phyloP scores from a whole-genome alignment of 2,329 filamentous ascomycete genomes.

The Scortechinia acanthostroma region DNA sequence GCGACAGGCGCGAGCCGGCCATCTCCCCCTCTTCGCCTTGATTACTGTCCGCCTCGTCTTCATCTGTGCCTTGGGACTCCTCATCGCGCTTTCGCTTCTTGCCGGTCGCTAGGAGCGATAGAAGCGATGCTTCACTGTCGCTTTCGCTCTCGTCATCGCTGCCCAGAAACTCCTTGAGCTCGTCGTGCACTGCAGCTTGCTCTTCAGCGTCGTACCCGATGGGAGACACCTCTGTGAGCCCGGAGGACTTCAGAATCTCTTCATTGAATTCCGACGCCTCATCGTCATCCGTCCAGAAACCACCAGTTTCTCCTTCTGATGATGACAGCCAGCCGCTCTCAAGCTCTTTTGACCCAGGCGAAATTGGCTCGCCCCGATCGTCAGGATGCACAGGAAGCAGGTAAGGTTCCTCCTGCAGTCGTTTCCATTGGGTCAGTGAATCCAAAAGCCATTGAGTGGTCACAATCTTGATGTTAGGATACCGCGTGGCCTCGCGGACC shows the following conservation, averaged over 20 bases:
- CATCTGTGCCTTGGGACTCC: conserved; percentile 4
- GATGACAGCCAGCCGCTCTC: conserved; percentile 12
- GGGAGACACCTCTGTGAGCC: background rate
- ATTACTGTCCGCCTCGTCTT: conserved; percentile 3
- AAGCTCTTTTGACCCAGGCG: conserved; percentile 18
- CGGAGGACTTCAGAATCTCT: conserved; percentile 8
- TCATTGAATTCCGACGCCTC: conserved; percentile 19
- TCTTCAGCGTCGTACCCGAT: conserved; percentile 15
- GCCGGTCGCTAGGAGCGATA: background rate
- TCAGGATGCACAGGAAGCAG: conserved; percentile 49
- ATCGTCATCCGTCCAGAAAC: conserved; percentile 18
- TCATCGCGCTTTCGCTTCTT: conserved; percentile 6
- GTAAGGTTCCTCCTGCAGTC: conserved; percentile 49
- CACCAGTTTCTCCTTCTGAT: conserved; percentile 25
- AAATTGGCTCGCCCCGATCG: conserved; percentile 23
- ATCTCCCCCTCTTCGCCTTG: conserved; percentile 1
- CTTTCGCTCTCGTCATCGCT: conserved; percentile 15
- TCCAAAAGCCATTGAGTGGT: conserved; percentile 57
- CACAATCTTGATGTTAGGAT: conserved; percentile 57
- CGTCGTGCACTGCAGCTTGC: conserved; percentile 35
- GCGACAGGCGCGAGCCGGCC: conserved; percentile 8
- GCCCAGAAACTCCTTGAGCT: conserved; percentile 46
- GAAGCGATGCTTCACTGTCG: conserved; percentile 22
- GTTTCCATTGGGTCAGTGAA: conserved; percentile 51
- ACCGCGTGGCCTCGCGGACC: conserved; percentile 49